These are phyloP conservation scores for Calocybe cyanea DNA, from an alignment of 768 basidiomycete species.

Conservation along the genomic window DNA sequence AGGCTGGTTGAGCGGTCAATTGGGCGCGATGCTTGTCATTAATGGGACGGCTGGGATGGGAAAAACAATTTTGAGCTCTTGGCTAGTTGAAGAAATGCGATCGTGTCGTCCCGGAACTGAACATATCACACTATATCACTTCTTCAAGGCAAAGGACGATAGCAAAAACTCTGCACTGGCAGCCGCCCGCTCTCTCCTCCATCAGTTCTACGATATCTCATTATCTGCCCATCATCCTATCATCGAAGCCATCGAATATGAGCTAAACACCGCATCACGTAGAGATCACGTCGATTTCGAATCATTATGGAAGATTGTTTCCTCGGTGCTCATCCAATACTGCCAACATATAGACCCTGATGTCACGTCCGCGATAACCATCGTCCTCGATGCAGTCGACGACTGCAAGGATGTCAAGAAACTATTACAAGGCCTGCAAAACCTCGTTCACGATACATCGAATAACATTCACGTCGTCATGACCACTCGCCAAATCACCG, in stretches of 20 bases:
- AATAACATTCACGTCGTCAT: neutral
- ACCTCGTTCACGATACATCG: neutral
- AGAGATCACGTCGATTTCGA: slow-evolving; percentile 1
- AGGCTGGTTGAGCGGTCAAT: neutral
- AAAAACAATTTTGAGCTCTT: slow-evolving; percentile 6
- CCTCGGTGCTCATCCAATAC: neutral
- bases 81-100: neutral
- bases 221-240: neutral
- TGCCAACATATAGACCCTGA: neutral
- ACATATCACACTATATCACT: neutral
- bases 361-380: neutral
- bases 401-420: slow-evolving; percentile 3
- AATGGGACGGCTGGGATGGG: slow-evolving; percentile 4
- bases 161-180: slow-evolving; percentile 4
- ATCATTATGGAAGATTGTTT: slow-evolving; percentile 1
- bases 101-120: neutral
- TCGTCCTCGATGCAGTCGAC: slow-evolving; percentile 5
- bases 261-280: neutral
- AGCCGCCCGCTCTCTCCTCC: neutral
- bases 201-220: slow-evolving; percentile 1
- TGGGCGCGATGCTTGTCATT: neutral
- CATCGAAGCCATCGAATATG: neutral
- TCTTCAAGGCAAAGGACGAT: slow-evolving; percentile 7
- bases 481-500: slow-evolving; percentile 2
- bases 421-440: neutral